Evolutionary conservation across 2,329 filamentous ascomycete species (phyloP).

Genomic region (Laburnicola sp.): DNA sequence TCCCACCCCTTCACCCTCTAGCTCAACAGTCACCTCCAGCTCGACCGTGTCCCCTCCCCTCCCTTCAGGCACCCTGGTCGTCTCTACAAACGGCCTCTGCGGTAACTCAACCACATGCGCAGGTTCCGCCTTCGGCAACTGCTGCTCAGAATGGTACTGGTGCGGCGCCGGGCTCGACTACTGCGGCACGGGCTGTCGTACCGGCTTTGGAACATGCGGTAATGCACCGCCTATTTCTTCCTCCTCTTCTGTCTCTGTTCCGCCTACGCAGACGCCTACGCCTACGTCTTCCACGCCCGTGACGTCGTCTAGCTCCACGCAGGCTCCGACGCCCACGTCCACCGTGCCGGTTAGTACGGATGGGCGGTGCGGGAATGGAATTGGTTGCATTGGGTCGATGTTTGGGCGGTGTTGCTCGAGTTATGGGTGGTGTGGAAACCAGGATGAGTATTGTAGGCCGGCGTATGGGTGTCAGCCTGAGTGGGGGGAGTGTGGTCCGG

Average conservation of each 20-base stretch:
- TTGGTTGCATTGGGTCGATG: conserved; percentile 26
- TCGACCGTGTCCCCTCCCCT: conserved; percentile 25
- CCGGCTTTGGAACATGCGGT: conserved; percentile 35
- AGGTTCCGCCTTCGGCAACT: conserved; percentile 51
- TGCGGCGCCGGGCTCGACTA: conserved; percentile 50
- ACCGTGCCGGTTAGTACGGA: conserved; percentile 28
- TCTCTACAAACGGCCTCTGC: conserved; percentile 33
- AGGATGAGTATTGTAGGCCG: conserved; percentile 26
- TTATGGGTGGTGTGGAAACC: conserved; percentile 31
- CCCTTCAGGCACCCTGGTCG: conserved; percentile 27
- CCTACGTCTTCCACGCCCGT: conserved; percentile 18
- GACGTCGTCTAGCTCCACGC: conserved; percentile 17
- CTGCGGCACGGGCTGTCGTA: conserved; percentile 57
- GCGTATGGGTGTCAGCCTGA: conserved; percentile 27
- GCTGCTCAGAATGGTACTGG: conserved; percentile 60
- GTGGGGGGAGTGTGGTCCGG: conserved; percentile 23
- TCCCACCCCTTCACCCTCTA: too few species aligned
- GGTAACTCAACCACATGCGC: conserved; percentile 43
- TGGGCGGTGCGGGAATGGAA: conserved; percentile 32
- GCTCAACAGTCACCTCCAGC: conserved; percentile 8
- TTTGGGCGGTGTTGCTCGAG: conserved; percentile 33
- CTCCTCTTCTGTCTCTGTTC: conserved; percentile 10
- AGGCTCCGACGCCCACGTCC: conserved; percentile 25
- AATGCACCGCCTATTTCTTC: conserved; percentile 20
- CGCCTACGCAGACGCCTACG: conserved; percentile 14